Evolutionary conservation across 202 grass and related monocot genomes (phyloP), one percentile per base, ranked within the genome.

Genomic region (Alloteropsis angusta): DNA sequence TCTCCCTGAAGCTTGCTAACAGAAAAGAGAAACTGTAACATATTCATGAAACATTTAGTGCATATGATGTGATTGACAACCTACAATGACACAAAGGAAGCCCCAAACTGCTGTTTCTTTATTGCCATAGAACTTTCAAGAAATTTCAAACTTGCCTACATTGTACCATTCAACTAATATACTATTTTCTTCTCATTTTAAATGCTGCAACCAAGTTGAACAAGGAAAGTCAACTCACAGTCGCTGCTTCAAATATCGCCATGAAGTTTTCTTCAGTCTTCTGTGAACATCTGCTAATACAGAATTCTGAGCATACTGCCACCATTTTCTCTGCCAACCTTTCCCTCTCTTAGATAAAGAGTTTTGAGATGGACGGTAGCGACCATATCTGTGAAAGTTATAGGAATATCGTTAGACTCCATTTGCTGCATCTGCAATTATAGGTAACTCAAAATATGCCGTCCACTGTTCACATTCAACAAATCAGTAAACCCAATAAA

Each of bases 281-380:
- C 71, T 82, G 62, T 41, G 47, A 84, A 97, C 87, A 76, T 97
- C 91, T 46, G 89, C 75, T 60, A 85, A 89, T 70, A 94, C 76
- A 56, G 91, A 94, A 26, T 86, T 64, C 84, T 75, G 65, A 65
- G 91, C 91, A 87, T 97, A 97, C 16, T 85, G 91, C 95, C 95
- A 97, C 89, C 87, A 94, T 65, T 64, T 85, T 80, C 18, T 89
- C 66, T 94, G 87, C 95, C 95, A 97, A 76, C 95, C 95, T 92
- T 89, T 80, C 76, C 54, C 54, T 74, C 75, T 94, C 81, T 82
- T 88, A 56, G 78, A 83, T 75, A 94, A 88, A 78, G 79, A 90
- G 17, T 30, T 94, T 68, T 92, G 87, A 92, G 75, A 80, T 0
- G 95, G 95, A 60, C 95, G 92, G 66, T 97, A 92, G 10, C 95